Evolutionary conservation across 352 stramenopile genomes (phyloP), one percentile per base, ranked within the genome.

Genomic region (Pythium pyrilobum): DNA sequence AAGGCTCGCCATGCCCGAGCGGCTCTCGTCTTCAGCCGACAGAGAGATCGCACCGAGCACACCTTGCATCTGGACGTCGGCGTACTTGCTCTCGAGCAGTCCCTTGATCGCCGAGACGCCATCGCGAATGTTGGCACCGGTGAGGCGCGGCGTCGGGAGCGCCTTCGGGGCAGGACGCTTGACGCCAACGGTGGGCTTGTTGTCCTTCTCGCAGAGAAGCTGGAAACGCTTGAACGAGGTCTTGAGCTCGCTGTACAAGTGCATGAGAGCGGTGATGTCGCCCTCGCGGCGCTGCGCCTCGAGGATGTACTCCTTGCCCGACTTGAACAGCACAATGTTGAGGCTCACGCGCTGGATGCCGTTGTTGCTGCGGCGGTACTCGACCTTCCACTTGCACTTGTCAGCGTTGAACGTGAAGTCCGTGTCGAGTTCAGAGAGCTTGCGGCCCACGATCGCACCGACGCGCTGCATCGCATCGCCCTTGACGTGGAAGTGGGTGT

Each of bases 321-420:
- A 72, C 65, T 88, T 90, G 59, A 79, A 94, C 27, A 94, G 67
- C 37, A 82, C 51, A 9, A 94, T 86, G 67, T 94, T 90, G 27
- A 92, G 66, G 39, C 71, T 73, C 34, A 90, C 81, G 44, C 80
- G 78, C 58, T 86, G 77, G 15, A 67, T 61, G 23, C 71, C 66
- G 42, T 49, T 45, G 45, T 59, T 52, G 43, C 68, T 68, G 41
- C 71, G 75, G 4, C 81, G 78, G 67, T 85, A 87, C 42, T 87
- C 73, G 38, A 92, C 81, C 65, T 92, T 94, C 83, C 83, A 94
- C 68, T 94, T 94, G 72, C 81, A 90, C 70, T 94, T 94, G 57
- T 85, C 68, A 8, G 69, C 64, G 58, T 94, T 89, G 61, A 94
- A 94, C 54, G 72, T 69, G 47, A 87, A 94, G 57, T 94, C 83